phyloP scores from a whole-genome alignment of 768 basidiomycete species.

The Lentinula detonsa region DNA sequence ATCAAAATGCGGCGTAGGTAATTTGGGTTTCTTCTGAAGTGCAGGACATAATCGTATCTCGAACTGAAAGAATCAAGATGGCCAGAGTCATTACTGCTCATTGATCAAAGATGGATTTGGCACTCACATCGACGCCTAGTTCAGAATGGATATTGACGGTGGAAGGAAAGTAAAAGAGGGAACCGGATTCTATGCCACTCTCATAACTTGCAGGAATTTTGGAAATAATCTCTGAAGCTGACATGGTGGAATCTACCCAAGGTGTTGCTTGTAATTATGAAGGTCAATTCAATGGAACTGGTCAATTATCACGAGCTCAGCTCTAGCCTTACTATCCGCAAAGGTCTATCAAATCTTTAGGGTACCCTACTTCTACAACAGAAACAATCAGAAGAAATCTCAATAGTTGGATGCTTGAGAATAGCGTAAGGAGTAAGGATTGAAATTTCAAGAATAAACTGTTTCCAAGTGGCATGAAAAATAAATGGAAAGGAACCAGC shows the following conservation, averaged over 20 bases:
- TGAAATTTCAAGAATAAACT: background rate
- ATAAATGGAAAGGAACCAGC: slow-evolving; percentile 17
- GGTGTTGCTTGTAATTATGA: background rate
- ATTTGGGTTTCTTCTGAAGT: slow-evolving; percentile 67
- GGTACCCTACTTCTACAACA: background rate
- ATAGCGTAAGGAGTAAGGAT: background rate
- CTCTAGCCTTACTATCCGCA: background rate
- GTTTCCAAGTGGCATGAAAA: background rate
- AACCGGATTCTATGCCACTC: slow-evolving; percentile 54
- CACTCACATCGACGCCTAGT: slow-evolving; percentile 54
- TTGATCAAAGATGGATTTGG: background rate
- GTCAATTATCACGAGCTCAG: background rate
- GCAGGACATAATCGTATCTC: slow-evolving; percentile 84
- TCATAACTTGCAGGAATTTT: slow-evolving; percentile 50
- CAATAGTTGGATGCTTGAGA: background rate
- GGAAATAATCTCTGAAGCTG: slow-evolving; percentile 46
- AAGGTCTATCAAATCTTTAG: background rate
- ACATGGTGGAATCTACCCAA: slow-evolving; percentile 16
- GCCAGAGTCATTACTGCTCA: background rate
- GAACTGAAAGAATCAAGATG: slow-evolving; percentile 44
- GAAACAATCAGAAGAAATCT: background rate
- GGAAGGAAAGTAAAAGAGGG: slow-evolving; percentile 78
- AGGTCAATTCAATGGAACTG: too few relatives aligned
- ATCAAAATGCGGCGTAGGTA: slow-evolving; percentile 38
- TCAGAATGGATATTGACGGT: slow-evolving; percentile 56